These are phyloP conservation scores for Cochlearia excelsa DNA, from an alignment of 345 rosid species.

Conservation along the genomic window DNA sequence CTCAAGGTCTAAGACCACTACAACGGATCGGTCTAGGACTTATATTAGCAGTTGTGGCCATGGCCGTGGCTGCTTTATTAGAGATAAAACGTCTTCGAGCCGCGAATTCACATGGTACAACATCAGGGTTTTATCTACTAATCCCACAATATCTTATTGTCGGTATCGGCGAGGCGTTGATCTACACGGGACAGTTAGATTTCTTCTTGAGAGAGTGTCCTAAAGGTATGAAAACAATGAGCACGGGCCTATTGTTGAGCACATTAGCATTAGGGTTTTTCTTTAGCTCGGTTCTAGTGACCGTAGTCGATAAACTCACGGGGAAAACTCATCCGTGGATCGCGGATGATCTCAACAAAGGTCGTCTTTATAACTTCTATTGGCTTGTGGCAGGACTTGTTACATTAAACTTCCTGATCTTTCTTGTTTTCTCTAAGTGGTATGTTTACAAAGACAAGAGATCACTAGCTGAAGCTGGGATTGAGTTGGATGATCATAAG, in stretches of 20 bases:
- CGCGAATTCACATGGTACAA: constrained; percentile 43
- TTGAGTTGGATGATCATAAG: constrained; percentile 57
- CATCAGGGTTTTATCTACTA: constrained; percentile 68
- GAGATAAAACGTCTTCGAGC: constrained; percentile 60
- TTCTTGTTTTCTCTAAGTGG: constrained; percentile 63
- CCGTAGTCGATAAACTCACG: constrained; percentile 65
- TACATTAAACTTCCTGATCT: constrained; percentile 53
- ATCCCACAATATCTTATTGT: constrained; percentile 79
- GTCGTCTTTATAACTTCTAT: constrained; percentile 76
- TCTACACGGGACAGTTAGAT: constrained; percentile 81
- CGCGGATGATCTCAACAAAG: constrained; percentile 74
- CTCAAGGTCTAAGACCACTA: constrained; percentile 76
- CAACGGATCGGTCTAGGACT: constrained; percentile 82
- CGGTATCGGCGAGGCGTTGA: constrained; percentile 88
- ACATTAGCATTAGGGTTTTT: constrained; percentile 89
- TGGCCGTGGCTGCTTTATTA: constrained; percentile 66
- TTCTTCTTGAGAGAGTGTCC: constrained; percentile 96
- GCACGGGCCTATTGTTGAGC: constrained; percentile 84
- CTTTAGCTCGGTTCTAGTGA: constrained; percentile 68
- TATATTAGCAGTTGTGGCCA: constrained; percentile 50
- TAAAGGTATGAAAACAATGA: constrained; percentile 97
- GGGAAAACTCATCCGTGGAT: constrained; percentile 61
- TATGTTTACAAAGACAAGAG: constrained; percentile 94
- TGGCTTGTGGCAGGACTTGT: constrained; percentile 76
- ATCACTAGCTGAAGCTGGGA: constrained; percentile 55